Evolutionary conservation across 768 basidiomycete species (phyloP).

Genomic region (Tubosaeta sp.): DNA sequence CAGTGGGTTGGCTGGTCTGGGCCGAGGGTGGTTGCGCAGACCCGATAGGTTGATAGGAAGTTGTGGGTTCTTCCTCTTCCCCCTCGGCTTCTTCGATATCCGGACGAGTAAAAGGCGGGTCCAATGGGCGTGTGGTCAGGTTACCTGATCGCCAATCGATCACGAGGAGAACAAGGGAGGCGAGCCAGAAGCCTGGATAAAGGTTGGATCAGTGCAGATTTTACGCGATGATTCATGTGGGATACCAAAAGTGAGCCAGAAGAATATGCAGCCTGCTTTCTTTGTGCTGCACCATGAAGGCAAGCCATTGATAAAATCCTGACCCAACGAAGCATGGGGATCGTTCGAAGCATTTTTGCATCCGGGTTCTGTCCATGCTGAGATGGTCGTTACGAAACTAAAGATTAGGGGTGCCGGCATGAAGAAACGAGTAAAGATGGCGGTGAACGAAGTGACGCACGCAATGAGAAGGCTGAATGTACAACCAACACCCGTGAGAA

Average conservation of each 20-base stretch:
- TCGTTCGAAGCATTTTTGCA: conserved; percentile 85
- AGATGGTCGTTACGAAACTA: conserved; percentile 74
- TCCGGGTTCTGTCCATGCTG: conserved; percentile 84
- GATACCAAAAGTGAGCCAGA: conserved; percentile 78
- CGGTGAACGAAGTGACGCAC: conserved; percentile 41
- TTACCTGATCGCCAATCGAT: conserved; percentile 77
- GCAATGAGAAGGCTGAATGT: conserved; percentile 69
- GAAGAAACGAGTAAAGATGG: conserved; percentile 8
- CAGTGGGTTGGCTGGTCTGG: conserved; percentile 19
- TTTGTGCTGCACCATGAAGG: conserved; percentile 89
- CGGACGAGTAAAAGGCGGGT: conserved; percentile 75
- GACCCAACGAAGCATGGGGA: conserved; percentile 67
- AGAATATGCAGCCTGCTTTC: conserved; percentile 85
- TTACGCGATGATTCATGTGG: neutral
- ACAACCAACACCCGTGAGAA: conserved; percentile 70
- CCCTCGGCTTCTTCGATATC: conserved; percentile 45
- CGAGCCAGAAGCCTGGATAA: conserved; percentile 66
- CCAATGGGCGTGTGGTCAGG: conserved; percentile 44
- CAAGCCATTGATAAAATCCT: conserved; percentile 63
- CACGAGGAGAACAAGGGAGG: conserved; percentile 60
- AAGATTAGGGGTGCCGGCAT: conserved; percentile 6
- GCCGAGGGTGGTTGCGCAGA: conserved; percentile 31
- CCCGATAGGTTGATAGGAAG: conserved; percentile 44
- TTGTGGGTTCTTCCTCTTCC: conserved; percentile 50
- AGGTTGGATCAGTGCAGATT: conserved; percentile 7